These are phyloP conservation scores for Vicia sativa DNA, from an alignment of 306 rosid genomes.

Conservation along the genomic window DNA sequence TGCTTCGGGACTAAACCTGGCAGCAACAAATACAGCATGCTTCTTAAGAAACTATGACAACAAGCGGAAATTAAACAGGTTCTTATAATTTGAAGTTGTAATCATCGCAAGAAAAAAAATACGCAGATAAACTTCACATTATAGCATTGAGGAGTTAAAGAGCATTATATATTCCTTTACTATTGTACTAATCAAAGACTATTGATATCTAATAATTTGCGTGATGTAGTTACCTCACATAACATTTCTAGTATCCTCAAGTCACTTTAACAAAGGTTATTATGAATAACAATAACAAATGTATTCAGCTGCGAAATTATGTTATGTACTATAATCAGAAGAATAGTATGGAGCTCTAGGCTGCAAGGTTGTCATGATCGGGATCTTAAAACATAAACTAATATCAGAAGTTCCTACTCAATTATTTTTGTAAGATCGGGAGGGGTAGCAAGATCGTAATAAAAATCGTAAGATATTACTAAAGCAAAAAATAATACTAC, in stretches of 20 bases:
- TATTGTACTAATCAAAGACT: constrained; percentile 3
- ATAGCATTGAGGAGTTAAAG: background rate
- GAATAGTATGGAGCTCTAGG: background rate
- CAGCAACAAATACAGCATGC: constrained; percentile 25
- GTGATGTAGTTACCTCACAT: background rate
- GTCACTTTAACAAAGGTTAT: background rate
- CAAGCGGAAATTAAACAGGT: too few species aligned
- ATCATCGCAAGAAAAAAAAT: too few species aligned
- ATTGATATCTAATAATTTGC: background rate
- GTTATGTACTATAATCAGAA: background rate
- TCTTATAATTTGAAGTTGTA: too few species aligned
- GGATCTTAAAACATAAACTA: too few species aligned
- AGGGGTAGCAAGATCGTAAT: too few species aligned
- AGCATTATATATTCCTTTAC: background rate
- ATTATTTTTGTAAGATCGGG: too few species aligned
- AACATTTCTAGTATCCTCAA: background rate
- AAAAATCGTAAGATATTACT: too few species aligned
- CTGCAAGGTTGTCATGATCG: background rate
- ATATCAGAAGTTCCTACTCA: too few species aligned
- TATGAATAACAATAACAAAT: constrained; percentile 3
- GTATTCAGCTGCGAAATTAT: constrained; percentile 9
- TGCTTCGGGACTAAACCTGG: constrained; percentile 93
- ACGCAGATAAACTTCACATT: constrained; percentile 3
- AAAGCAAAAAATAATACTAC: too few species aligned
- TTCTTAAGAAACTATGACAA: constrained; percentile 24